Evolutionary conservation across 192 early-diverging fungal genomes (phyloP).

Genomic region (Coemansia sp.): DNA sequence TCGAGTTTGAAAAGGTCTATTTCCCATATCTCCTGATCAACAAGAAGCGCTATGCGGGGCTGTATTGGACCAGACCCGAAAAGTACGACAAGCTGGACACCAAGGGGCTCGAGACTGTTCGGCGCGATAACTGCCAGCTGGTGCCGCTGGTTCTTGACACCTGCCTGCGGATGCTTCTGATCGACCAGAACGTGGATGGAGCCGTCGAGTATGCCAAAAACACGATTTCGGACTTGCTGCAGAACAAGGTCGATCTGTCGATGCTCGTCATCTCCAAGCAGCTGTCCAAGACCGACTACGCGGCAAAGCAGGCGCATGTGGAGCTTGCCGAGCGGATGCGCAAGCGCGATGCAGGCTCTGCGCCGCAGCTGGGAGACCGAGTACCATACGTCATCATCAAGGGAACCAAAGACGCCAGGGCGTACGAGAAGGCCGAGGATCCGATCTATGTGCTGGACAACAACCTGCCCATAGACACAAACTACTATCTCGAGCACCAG

Average conservation of each 20-base stretch:
- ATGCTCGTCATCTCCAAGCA: constrained; percentile 97
- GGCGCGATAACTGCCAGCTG: constrained; percentile 92
- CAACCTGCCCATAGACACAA: constrained; percentile 96
- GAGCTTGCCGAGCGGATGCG: constrained; percentile 97
- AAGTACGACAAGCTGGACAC: constrained; percentile 97
- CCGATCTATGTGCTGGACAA: constrained; percentile 98
- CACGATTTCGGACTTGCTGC: constrained; percentile 87
- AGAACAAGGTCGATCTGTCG: constrained; percentile 96
- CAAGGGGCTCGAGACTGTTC: constrained; percentile 98
- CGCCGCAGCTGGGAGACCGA: constrained; percentile 93
- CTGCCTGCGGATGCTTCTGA: constrained; percentile 84
- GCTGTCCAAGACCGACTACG: constrained; percentile 92
- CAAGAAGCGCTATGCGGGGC: constrained; percentile 97
- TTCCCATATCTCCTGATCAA: constrained; percentile 96
- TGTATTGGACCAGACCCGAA: constrained; percentile 94
- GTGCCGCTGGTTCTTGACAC: constrained; percentile 93
- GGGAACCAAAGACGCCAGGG: constrained; percentile 79
- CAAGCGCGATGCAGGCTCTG: constrained; percentile 94
- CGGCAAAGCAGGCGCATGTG: constrained; percentile 92
- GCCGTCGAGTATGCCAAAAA: constrained; percentile 85
- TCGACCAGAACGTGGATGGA: constrained; percentile 85
- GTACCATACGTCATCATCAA: constrained; percentile 96
- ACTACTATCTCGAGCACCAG: constrained; percentile 97
- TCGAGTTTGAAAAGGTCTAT: constrained; percentile 99
- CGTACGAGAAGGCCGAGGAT: constrained; percentile 98